Base-by-base conservation (phyloP, 1,284 basidiomycete species). In the Pyrrhoderma lamaoense region DNA sequence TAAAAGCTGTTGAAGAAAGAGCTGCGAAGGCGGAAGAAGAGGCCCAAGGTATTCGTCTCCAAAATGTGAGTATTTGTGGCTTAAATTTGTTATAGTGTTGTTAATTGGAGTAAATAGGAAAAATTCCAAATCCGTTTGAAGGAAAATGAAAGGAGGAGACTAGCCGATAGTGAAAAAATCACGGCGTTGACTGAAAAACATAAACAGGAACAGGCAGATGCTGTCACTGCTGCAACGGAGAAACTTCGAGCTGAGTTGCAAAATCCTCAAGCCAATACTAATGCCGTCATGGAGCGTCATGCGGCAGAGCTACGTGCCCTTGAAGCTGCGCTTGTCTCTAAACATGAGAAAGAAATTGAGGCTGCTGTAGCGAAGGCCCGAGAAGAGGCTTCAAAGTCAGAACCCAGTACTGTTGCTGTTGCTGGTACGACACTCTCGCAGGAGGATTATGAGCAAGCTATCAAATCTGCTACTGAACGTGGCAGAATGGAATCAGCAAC, bases 401-500 rank as follows among this genome's bases (percentile, higher is more conserved):
- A 77, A 4, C 64, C 83, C 44, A 70, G 67, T 2, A 70, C 72
- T n/a, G 21, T 16, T 22, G 70, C 74, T 19, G 54, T 69, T 79
- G 54, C 68, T 71, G 54, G 66, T 71, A 19, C 56, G 73, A 2
- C 66, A 73, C 59, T 42, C 11, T 51, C 53, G 18, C 23, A 35
- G 21, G 68, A 70, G 7, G 70, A 68, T 47, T 76, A 77, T 19
- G 67, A 71, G 8, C 70, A 76, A 34, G 82, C 83, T 46, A 74
- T 85, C 35, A 70, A 72, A 3, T 70, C 75, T 2, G 85, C 85
- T 1, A 72, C 82, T 11, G 85, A 88, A 43, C 68, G 75, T 3
- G 85, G 85, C 2, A 70, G 85, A 46, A 70, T 74, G 66, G 85
- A 88, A 57, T 70, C 73, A 45, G 67, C 60, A 1, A 70, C 76